Evolutionary conservation across 2,329 filamentous ascomycete species (phyloP).

Genomic region (Paracoccidioides brasiliensis): DNA sequence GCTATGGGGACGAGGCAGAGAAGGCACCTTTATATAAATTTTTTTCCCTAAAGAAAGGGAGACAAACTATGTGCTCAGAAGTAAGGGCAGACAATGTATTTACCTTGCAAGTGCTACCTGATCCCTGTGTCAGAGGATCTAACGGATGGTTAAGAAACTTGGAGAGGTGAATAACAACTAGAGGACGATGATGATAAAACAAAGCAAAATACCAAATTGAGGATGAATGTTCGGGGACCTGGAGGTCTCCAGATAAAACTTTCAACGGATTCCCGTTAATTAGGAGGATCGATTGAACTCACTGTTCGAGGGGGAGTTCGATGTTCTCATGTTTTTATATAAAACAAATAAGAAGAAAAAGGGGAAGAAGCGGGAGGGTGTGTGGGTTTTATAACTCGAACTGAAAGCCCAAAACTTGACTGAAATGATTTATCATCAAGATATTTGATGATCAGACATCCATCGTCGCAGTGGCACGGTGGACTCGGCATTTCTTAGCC

Average conservation of each 20-base stretch:
- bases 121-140: not conserved
- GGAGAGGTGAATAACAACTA: not conserved
- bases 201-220: not conserved
- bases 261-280: not conserved
- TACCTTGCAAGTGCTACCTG: not conserved
- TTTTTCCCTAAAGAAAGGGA: not conserved
- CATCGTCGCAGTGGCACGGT: conserved; percentile 1
- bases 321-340: not conserved
- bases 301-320: not conserved
- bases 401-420: not conserved
- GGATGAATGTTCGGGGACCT: not conserved
- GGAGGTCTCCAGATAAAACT: not conserved
- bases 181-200: not conserved
- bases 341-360: not conserved
- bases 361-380: not conserved
- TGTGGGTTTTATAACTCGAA: conserved; percentile 1
- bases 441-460: not conserved
- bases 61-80: not conserved
- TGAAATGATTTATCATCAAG: not conserved
- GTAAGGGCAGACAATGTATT: not conserved
- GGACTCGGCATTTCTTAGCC: not conserved
- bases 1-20: not conserved
- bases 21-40: not conserved
- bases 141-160: not conserved
- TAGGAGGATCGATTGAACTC: not conserved